Evolutionary conservation across 2,329 filamentous ascomycete species (phyloP), one percentile per base, ranked within the genome.

Genomic region (Neocucurbitaria cava): DNA sequence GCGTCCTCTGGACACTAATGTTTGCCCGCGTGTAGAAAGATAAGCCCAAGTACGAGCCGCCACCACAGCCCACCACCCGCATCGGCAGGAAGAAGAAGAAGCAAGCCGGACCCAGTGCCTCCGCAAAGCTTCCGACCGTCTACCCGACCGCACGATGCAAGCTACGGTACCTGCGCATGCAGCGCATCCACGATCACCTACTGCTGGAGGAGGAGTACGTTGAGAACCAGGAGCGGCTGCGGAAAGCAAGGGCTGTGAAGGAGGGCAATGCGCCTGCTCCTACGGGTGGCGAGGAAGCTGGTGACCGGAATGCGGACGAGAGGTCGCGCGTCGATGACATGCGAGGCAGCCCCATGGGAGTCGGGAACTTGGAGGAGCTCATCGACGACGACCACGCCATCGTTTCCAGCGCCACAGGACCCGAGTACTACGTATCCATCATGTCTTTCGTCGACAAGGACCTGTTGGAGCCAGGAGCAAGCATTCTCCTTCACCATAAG

Each of bases 391-490:
- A 99, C 80, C 95, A 99, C 72, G 95, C 95, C 59, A 99, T 99
- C 72, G 95, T 99, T 31, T 97, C 93, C 17, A 96, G 92, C 76
- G 96, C 95, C 0, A 98, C 95, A 6, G 95, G 95, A 0, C 95
- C 95, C 1, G 95, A 99, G 77, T 99, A 96, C 84, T 99, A 98
- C 77, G 95, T 99, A 64, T 97, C 93, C 67, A 99, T 99, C 85
- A 98, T 98, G 95, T 97, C 94, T 50, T 99, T 99, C 71, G 95
- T 99, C 64, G 95, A 99, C 83, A 99, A 99, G 80, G 95, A 99
- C 72, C 86, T 99, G 3, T 85, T 99, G 39, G 95, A 99, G 78
- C 95, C 95, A 1, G 96, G 96, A 57, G 92, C 95, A 17, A 97
- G 92, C 69, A 95, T 99, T 44, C 82, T 99, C 44, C 82, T 99